A percentile compares a stretch with the other conserved stretches of the same genome.
These are phyloP conservation scores for Cercospora brassicicola DNA, from an alignment of 2,329 filamentous ascomycete genomes.

Conservation along the genomic window DNA sequence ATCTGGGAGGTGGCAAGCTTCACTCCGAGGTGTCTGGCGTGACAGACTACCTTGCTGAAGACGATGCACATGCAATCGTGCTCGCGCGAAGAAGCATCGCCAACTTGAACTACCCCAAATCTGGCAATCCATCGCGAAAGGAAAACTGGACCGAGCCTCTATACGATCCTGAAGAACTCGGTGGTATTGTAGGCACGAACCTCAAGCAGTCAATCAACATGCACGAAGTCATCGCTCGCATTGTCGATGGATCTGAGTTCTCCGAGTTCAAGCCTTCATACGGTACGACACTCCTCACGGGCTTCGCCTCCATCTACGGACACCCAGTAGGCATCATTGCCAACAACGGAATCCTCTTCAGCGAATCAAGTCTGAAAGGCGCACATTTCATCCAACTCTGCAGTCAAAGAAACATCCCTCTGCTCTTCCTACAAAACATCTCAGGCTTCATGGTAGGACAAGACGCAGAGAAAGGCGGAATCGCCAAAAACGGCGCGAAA, in stretches of 20 bases:
- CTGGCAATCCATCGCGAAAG: conserved; percentile 42
- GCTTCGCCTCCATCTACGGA: conserved; percentile 82
- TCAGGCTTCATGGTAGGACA: conserved; percentile 96
- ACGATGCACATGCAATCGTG: conserved; percentile 87
- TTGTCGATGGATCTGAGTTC: conserved; percentile 88
- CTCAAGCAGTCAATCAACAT: conserved; percentile 81
- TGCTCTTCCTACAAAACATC: conserved; percentile 96
- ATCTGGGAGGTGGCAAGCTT: conserved; percentile 84
- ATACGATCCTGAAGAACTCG: conserved; percentile 74
- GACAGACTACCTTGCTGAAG: conserved; percentile 90
- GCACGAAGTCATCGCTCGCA: conserved; percentile 86
- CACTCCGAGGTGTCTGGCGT: conserved; percentile 91
- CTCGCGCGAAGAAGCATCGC: conserved; percentile 79
- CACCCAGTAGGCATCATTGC: conserved; percentile 90
- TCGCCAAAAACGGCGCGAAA: conserved; percentile 97
- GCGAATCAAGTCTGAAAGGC: conserved; percentile 83
- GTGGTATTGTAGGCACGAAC: conserved; percentile 87
- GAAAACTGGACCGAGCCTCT: conserved; percentile 68
- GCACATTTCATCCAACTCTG: conserved; percentile 97
- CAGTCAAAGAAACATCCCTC: conserved; percentile 80
- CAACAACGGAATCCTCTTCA: conserved; percentile 95
- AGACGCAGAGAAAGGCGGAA: conserved; percentile 88
- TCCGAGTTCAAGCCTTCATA: conserved; percentile 93
- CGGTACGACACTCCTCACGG: conserved; percentile 84
- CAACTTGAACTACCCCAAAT: conserved; percentile 82